phyloP scores from a whole-genome alignment of 2,329 filamentous ascomycete species.

The Microcyclosporella mali region DNA sequence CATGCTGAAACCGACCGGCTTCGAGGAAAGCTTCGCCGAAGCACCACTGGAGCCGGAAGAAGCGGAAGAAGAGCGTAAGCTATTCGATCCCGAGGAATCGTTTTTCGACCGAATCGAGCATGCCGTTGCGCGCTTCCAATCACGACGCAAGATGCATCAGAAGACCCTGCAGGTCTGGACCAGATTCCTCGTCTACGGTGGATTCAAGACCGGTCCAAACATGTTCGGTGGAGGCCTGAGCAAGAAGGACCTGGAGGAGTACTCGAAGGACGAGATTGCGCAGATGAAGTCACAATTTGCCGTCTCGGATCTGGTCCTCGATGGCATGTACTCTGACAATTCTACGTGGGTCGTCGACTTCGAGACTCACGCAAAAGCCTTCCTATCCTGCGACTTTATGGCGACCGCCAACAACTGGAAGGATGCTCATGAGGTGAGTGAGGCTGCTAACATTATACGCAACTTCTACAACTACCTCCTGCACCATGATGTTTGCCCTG shows the following conservation, averaged over 20 bases:
- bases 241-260: conserved; percentile 25
- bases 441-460: conserved; percentile 61
- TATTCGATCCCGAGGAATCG: conserved; percentile 55
- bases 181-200: conserved; percentile 77
- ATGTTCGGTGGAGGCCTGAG: conserved; percentile 52
- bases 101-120: conserved; percentile 68
- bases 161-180: conserved; percentile 61
- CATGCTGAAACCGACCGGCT: conserved; percentile 41
- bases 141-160: conserved; percentile 65
- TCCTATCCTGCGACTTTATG: conserved; percentile 44
- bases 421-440: conserved; percentile 46
- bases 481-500: conserved; percentile 78
- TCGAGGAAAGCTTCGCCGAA: conserved; percentile 70
- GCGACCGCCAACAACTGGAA: conserved; percentile 49
- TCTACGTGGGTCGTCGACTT: conserved; percentile 73
- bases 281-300: conserved; percentile 44
- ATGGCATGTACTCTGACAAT: conserved; percentile 40
- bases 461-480: conserved; percentile 88
- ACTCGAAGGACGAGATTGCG: conserved; percentile 51
- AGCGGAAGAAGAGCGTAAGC: conserved; percentile 56
- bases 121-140: conserved; percentile 75
- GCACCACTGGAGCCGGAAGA: conserved; percentile 68
- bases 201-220: conserved; percentile 59
- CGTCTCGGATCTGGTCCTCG: conserved; percentile 43
- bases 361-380: conserved; percentile 67